Evolutionary conservation across 768 basidiomycete genomes (phyloP).

Genomic region (Boletus insuetus): DNA sequence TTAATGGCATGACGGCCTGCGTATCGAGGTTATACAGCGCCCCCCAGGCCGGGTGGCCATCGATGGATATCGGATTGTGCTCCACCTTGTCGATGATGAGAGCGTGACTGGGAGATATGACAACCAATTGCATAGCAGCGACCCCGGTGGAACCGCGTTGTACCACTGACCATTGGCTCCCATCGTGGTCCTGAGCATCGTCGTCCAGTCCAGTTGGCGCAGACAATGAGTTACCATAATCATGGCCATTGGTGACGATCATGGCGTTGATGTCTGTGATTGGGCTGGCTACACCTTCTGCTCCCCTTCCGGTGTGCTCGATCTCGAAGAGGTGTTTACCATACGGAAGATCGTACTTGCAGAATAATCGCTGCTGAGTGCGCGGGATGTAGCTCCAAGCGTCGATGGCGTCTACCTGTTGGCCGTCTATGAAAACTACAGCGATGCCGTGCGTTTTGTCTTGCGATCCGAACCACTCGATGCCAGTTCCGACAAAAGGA

Average conservation of each 20-base stretch:
- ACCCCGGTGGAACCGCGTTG: slow-evolving; percentile 75
- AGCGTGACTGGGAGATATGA: slow-evolving; percentile 68
- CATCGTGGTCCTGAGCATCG: neutral
- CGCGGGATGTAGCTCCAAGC: slow-evolving; percentile 35
- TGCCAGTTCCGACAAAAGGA: slow-evolving; percentile 67
- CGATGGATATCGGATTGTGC: slow-evolving; percentile 73
- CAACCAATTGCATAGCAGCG: slow-evolving; percentile 70
- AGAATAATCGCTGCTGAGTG: slow-evolving; percentile 65
- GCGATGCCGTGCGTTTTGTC: slow-evolving; percentile 54
- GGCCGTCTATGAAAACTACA: slow-evolving; percentile 58
- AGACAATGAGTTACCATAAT: neutral
- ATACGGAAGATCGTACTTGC: slow-evolving; percentile 49
- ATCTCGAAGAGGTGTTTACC: slow-evolving; percentile 63
- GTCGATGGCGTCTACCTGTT: slow-evolving; percentile 44
- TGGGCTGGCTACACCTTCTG: slow-evolving; percentile 33
- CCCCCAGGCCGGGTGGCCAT: slow-evolving; percentile 80
- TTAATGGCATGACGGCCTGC: slow-evolving; percentile 57
- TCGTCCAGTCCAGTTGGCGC: neutral
- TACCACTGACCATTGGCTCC: slow-evolving; percentile 50
- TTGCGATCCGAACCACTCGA: slow-evolving; percentile 74
- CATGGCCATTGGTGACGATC: slow-evolving; percentile 52
- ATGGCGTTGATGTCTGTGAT: slow-evolving; percentile 62
- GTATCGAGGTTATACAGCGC: slow-evolving; percentile 69
- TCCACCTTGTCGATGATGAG: slow-evolving; percentile 83
- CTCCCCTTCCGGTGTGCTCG: slow-evolving; percentile 49